These are phyloP conservation scores for Boletus sp. DNA, from an alignment of 1,284 basidiomycete genomes.

Conservation along the genomic window DNA sequence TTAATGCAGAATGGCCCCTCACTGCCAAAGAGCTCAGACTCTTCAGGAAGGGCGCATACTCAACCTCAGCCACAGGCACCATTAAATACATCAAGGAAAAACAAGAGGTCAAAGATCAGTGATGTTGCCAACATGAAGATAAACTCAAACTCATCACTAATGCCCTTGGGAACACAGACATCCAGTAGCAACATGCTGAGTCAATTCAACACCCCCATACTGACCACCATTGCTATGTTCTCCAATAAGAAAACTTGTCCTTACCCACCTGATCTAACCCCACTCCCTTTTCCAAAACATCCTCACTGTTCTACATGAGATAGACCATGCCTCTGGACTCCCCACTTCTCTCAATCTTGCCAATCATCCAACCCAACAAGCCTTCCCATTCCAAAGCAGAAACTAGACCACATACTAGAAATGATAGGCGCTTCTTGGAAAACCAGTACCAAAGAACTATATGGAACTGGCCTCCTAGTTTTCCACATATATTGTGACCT, in stretches of 20 bases:
- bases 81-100: not conserved
- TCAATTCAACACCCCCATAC: not conserved
- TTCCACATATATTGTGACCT: conserved; percentile 40
- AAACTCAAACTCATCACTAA: too few relatives aligned
- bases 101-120: too few relatives aligned
- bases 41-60: not conserved
- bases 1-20: not conserved
- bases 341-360: too few relatives aligned
- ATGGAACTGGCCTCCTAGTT: conserved; percentile 19
- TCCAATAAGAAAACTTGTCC: not conserved
- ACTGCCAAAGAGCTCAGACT: not conserved
- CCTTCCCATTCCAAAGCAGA: not conserved
- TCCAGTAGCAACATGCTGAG: not conserved
- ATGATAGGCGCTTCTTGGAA: conserved; percentile 24
- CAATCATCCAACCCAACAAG: not conserved
- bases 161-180: too few relatives aligned
- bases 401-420: conserved; percentile 20
- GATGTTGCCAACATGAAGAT: too few relatives aligned
- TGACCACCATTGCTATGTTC: not conserved
- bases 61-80: not conserved
- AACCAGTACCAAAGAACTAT: conserved; percentile 20
- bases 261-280: not conserved
- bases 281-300: not conserved
- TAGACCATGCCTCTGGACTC: not conserved
- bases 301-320: not conserved